Evolutionary conservation across 1,139 yeast genomes (phyloP).

Genomic region (Magnusiomyces sp.): DNA sequence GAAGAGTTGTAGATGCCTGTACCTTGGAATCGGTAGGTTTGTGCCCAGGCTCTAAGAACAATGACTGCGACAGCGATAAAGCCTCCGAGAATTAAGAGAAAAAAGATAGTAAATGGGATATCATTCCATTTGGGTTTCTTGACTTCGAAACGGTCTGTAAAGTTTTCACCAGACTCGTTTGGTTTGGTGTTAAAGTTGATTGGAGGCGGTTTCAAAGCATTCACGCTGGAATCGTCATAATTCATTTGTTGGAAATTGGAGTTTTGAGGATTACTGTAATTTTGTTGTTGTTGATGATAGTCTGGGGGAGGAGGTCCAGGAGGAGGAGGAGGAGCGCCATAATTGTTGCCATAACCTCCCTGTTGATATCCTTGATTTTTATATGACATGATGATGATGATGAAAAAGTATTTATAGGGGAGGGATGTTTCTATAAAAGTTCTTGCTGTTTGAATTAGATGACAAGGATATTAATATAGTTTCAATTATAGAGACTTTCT

Average conservation of each 20-base stretch:
- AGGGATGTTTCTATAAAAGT: too few relatives aligned
- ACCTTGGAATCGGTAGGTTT: slow-evolving; percentile 51
- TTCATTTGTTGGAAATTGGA: background rate
- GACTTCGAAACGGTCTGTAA: slow-evolving; percentile 60
- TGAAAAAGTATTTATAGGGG: too few relatives aligned
- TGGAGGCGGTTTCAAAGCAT: slow-evolving; percentile 16
- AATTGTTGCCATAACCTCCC: too few relatives aligned
- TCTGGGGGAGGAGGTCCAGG: slow-evolving; percentile 2
- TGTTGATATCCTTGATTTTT: too few relatives aligned
- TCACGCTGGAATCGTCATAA: slow-evolving; percentile 13
- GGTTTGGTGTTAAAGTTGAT: slow-evolving; percentile 24
- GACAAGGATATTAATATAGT: too few relatives aligned
- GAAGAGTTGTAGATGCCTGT: slow-evolving; percentile 51
- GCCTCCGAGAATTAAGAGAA: slow-evolving; percentile 54
- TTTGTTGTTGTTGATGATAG: slow-evolving; percentile 3
- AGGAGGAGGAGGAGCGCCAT: background rate
- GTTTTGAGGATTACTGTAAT: background rate
- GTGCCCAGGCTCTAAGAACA: slow-evolving; percentile 54
- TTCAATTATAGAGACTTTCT: too few relatives aligned
- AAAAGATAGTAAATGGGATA: slow-evolving; percentile 44
- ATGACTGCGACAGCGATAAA: slow-evolving; percentile 66
- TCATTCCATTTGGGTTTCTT: slow-evolving; percentile 64
- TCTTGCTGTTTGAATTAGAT: too few relatives aligned
- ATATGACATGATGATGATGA: too few relatives aligned
- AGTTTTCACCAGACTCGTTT: slow-evolving; percentile 36